These are phyloP conservation scores for Boeremia exigua DNA, from an alignment of 2,329 filamentous ascomycete genomes.

Conservation along the genomic window DNA sequence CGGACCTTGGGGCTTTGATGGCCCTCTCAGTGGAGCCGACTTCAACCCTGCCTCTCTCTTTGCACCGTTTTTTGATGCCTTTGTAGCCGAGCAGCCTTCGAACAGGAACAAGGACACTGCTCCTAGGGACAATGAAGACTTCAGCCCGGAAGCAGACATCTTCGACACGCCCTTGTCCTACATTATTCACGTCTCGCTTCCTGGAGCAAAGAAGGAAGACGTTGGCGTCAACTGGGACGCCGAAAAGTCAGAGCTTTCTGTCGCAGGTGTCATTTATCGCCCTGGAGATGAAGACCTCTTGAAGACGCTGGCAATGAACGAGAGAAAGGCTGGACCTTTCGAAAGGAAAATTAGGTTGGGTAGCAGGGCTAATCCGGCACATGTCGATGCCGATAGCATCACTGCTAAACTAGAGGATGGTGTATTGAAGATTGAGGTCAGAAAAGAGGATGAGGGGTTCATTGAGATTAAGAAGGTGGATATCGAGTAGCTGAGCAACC, in stretches of 20 bases:
- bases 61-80: slow-evolving; percentile 42
- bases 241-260: slow-evolving; percentile 67
- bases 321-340: slow-evolving; percentile 77
- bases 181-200: slow-evolving; percentile 74
- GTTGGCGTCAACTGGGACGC: slow-evolving; percentile 78
- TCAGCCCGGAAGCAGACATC: slow-evolving; percentile 73
- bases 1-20: slow-evolving; percentile 33
- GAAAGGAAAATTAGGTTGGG: slow-evolving; percentile 71
- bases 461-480: slow-evolving; percentile 61
- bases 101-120: slow-evolving; percentile 16
- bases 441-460: slow-evolving; percentile 70
- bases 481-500: slow-evolving; percentile 46
- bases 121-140: slow-evolving; percentile 47
- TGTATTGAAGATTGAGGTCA: slow-evolving; percentile 76
- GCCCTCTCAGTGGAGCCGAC: slow-evolving; percentile 20
- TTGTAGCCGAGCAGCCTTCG: slow-evolving; percentile 31
- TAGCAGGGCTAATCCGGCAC: slow-evolving; percentile 61
- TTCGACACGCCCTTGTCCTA: slow-evolving; percentile 70
- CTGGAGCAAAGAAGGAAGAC: slow-evolving; percentile 80
- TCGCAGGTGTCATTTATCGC: slow-evolving; percentile 76
- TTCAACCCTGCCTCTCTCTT: slow-evolving; percentile 39
- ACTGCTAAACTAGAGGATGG: slow-evolving; percentile 80
- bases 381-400: slow-evolving; percentile 71
- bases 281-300: slow-evolving; percentile 73
- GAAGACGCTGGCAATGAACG: slow-evolving; percentile 66